Evolutionary conservation across 495 filamentous ascomycete species (phyloP).

Genomic region (Annulohypoxylon stygium): DNA sequence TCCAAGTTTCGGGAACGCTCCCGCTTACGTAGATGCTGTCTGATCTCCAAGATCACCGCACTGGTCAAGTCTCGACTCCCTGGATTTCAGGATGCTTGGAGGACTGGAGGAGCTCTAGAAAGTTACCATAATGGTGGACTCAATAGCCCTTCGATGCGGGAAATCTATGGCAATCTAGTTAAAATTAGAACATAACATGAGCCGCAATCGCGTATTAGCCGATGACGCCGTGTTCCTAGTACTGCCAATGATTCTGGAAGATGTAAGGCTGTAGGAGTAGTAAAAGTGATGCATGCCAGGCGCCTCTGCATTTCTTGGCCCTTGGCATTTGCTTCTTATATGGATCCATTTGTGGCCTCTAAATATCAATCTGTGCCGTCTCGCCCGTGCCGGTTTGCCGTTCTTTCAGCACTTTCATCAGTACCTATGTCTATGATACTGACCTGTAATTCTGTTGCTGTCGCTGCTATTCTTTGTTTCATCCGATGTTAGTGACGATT

Average conservation of each 20-base stretch:
- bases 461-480: neutral
- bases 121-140: neutral
- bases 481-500: neutral
- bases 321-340: slow-evolving; percentile 28
- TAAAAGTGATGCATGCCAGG: neutral
- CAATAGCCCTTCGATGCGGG: neutral
- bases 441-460: neutral
- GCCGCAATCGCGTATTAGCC: slow-evolving; percentile 21
- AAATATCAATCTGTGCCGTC: slow-evolving; percentile 22
- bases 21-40: slow-evolving; percentile 38
- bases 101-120: slow-evolving; percentile 10
- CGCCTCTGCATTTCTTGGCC: slow-evolving; percentile 18
- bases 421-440: neutral
- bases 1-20: slow-evolving; percentile 38
- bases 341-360: slow-evolving; percentile 13
- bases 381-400: slow-evolving; percentile 31
- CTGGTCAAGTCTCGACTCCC: slow-evolving; percentile 27
- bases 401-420: slow-evolving; percentile 1
- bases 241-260: slow-evolving; percentile 2
- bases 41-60: slow-evolving; percentile 37
- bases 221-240: neutral
- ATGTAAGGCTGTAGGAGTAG: neutral
- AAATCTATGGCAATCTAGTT: slow-evolving; percentile 6
- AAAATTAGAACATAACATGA: slow-evolving; percentile 43
- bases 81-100: slow-evolving; percentile 9